These are phyloP conservation scores for Millerozyma acaciae DNA, from an alignment of 805 yeast genomes.

Conservation along the genomic window DNA sequence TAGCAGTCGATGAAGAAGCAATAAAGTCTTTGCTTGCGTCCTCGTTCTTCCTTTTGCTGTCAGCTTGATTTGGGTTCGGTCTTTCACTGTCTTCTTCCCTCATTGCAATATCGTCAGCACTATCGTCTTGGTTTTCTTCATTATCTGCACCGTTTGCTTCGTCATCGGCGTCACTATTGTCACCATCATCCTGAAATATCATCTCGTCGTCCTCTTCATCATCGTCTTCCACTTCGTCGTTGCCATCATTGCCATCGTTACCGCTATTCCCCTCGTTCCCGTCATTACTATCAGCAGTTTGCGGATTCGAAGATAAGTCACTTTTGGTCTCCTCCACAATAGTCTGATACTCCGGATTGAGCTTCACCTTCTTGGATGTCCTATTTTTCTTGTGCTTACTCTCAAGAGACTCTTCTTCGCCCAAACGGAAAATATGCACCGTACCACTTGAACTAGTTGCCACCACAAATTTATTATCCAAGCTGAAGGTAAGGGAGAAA, in stretches of 20 bases:
- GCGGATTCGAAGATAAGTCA: conserved; percentile 2
- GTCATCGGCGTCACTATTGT: conserved; percentile 22
- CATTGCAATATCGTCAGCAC: too few species aligned
- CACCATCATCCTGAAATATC: conserved; percentile 27
- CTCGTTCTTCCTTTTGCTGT: too few species aligned
- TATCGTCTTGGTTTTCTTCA: too few species aligned
- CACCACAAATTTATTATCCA: conserved; percentile 64
- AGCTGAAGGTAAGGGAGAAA: conserved; percentile 70
- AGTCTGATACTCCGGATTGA: conserved; percentile 18
- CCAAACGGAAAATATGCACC: conserved; percentile 83
- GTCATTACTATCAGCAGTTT: conserved; percentile 12
- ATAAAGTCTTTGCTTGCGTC: too few species aligned
- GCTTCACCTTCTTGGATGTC: conserved; percentile 9
- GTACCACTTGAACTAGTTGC: conserved; percentile 90
- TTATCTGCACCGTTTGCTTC: conserved; percentile 19
- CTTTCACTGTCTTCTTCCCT: too few species aligned
- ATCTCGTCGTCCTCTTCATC: conserved; percentile 16
- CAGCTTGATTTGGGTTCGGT: too few species aligned
- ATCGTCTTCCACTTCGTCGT: conserved; percentile 14
- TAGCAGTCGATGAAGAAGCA: too few species aligned
- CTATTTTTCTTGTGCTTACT: conserved; percentile 32
- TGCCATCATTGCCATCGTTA: conserved; percentile 15
- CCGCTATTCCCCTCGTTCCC: conserved; percentile 20
- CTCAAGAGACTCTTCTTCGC: conserved; percentile 44
- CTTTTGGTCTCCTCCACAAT: conserved; percentile 26